These are phyloP conservation scores for Solanum chacoense DNA, from an alignment of 305 asterid species.

Conservation along the genomic window DNA sequence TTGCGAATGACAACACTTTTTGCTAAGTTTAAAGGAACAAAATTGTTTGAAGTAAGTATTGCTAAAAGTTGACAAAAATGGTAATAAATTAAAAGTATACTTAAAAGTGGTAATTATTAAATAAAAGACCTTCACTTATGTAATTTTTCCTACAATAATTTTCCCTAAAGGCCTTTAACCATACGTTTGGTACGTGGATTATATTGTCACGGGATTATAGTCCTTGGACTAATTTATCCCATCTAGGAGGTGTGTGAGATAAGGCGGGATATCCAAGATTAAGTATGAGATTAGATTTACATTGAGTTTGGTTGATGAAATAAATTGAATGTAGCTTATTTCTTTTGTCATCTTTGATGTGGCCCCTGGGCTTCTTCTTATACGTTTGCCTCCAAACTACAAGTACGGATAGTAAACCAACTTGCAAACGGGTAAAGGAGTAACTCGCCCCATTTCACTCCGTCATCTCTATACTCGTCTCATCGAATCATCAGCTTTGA, in stretches of 20 bases:
- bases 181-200: background rate
- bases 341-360: background rate
- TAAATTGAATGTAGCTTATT: background rate
- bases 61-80: too few species aligned
- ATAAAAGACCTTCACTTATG: too few species aligned
- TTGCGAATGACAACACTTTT: too few species aligned
- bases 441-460: background rate
- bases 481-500: background rate
- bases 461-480: background rate
- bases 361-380: background rate
- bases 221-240: background rate
- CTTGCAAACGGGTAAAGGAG: background rate
- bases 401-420: background rate
- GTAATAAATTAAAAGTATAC: too few species aligned
- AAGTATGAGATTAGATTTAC: background rate
- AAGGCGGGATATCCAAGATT: background rate
- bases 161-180: background rate
- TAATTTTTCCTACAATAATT: background rate
- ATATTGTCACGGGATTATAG: background rate
- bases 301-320: background rate
- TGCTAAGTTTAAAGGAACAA: too few species aligned
- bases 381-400: background rate
- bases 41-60: too few species aligned
- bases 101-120: too few species aligned
- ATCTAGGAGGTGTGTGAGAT: background rate